These are phyloP conservation scores for Penicillium sclerotigenum DNA, from an alignment of 2,329 filamentous ascomycete species.

Conservation along the genomic window DNA sequence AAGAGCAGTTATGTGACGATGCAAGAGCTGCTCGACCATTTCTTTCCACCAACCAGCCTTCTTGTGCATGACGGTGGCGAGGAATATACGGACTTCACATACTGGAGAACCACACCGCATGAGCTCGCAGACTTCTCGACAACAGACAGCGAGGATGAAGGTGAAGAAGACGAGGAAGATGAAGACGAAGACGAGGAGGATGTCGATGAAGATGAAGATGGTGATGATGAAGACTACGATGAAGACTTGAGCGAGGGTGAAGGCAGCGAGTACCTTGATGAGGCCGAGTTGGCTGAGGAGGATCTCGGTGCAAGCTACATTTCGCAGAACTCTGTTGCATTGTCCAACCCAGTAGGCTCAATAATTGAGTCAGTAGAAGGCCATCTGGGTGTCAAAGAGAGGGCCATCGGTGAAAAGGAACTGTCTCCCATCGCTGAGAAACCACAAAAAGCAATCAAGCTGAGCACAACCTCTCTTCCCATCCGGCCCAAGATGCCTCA, in stretches of 20 bases:
- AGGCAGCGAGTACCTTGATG: slow-evolving; percentile 47
- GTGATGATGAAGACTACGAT: slow-evolving; percentile 46
- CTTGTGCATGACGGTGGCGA: slow-evolving; percentile 87
- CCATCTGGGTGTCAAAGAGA: slow-evolving; percentile 30
- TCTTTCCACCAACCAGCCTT: slow-evolving; percentile 87
- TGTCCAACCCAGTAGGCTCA: slow-evolving; percentile 47
- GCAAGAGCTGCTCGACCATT: slow-evolving; percentile 95
- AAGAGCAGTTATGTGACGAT: slow-evolving; percentile 97
- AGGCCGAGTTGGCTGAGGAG: slow-evolving; percentile 46
- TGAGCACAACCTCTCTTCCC: slow-evolving; percentile 16
- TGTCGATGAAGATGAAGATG: slow-evolving; percentile 49
- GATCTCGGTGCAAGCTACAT: slow-evolving; percentile 39
- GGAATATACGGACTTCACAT: slow-evolving; percentile 94
- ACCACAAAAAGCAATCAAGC: slow-evolving; percentile 3
- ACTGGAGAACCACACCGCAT: slow-evolving; percentile 83
- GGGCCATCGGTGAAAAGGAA: slow-evolving; percentile 26
- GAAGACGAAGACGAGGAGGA: slow-evolving; percentile 51
- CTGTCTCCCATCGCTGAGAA: slow-evolving; percentile 8
- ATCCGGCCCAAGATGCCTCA: slow-evolving; percentile 19
- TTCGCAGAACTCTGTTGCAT: slow-evolving; percentile 44
- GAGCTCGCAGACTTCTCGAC: slow-evolving; percentile 86
- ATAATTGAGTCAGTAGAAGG: slow-evolving; percentile 40
- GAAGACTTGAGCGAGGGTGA: slow-evolving; percentile 52
- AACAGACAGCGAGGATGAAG: slow-evolving; percentile 63
- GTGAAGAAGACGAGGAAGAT: slow-evolving; percentile 34